phyloP scores from a whole-genome alignment of 2,329 filamentous ascomycete genomes.

The Stylonectria norvegica region DNA sequence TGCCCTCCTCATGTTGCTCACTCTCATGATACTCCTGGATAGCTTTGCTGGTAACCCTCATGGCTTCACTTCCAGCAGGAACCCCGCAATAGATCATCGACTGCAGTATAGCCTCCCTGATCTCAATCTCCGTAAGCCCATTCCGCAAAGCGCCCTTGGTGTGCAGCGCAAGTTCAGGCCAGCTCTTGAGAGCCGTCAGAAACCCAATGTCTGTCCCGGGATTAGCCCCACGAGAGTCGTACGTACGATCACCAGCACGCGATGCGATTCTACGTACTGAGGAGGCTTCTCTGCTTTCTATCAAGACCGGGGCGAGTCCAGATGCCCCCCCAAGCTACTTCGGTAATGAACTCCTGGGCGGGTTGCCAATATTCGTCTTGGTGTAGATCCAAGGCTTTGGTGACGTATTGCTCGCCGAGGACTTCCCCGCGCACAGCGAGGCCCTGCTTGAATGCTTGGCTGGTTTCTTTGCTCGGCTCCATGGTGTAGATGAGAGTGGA shows the following conservation, averaged over 20 bases:
- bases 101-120: conserved; percentile 15
- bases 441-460: conserved; percentile 5
- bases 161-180: conserved; percentile 13
- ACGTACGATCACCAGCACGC: no score
- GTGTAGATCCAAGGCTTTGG: conserved; percentile 11
- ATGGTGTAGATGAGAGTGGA: no score
- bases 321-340: conserved; percentile 13
- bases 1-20: no score
- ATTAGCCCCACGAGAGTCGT: no score
- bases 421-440: conserved; percentile 10
- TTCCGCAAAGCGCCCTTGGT: conserved; percentile 16
- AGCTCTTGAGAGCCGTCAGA: conserved; percentile 16
- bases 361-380: conserved; percentile 19
- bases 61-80: conserved; percentile 15
- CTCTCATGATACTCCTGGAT: conserved; percentile 2
- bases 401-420: conserved; percentile 18
- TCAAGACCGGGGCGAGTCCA: conserved; percentile 17
- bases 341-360: conserved; percentile 16
- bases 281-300: conserved; percentile 17
- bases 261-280: conserved; percentile 10
- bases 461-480: conserved; percentile 8
- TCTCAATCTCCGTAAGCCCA: conserved; percentile 17
- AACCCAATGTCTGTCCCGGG: conserved; percentile 6
- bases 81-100: conserved; percentile 19
- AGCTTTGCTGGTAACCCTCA: conserved; percentile 18